These are phyloP conservation scores for Malus domestica DNA, from an alignment of 306 rosid genomes.

Conservation along the genomic window ASM211411v1 NC_041800.1:26395233-26395732, in stretches of 20 bases:
- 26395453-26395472: constrained; percentile 30
- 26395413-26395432: constrained; percentile 22
- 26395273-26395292: no score
- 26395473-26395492: constrained; percentile 28
- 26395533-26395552: no score
- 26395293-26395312: not conserved
- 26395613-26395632: not conserved
- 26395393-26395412: constrained; percentile 34
- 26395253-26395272: no score
- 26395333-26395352: constrained; percentile 33
- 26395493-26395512: constrained; percentile 29
- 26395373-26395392: constrained; percentile 42
- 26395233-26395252: no score
- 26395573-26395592: no score
- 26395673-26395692: constrained; percentile 33
- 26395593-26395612: no score
- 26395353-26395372: constrained; percentile 32
- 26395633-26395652: constrained; percentile 40
- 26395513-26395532: no score
- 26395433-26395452: constrained; percentile 24
- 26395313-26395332: constrained; percentile 27
- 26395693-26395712: constrained; percentile 27
- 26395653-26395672: constrained; percentile 32
- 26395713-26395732: constrained; percentile 43
- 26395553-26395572: no score